A percentile compares a stretch with the other conserved stretches of the same genome.
These are phyloP conservation scores for Pythium brachiatum DNA, from an alignment of 352 stramenopile species.

Conservation along the genomic window DNA sequence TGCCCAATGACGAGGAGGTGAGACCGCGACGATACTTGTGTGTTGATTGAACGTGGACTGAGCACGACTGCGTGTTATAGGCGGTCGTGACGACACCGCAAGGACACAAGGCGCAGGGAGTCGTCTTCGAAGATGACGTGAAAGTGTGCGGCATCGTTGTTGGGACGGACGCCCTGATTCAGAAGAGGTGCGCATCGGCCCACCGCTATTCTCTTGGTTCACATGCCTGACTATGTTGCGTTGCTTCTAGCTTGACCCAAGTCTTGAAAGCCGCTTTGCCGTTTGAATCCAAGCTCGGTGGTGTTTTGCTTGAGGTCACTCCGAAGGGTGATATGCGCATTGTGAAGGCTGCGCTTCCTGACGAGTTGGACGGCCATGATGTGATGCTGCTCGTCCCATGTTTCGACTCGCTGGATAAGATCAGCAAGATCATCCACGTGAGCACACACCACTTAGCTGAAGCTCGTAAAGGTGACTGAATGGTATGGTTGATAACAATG, in stretches of 20 bases:
- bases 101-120: constrained; percentile 67
- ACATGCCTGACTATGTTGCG: not conserved
- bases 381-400: constrained; percentile 69
- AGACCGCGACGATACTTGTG: not conserved
- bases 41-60: not conserved
- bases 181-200: constrained; percentile 27
- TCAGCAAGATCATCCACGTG: constrained; percentile 78
- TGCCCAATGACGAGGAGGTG: constrained; percentile 82
- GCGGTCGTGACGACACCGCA: constrained; percentile 71
- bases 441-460: constrained; percentile 1
- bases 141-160: constrained; percentile 76
- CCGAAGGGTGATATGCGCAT: constrained; percentile 33
- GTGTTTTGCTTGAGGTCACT: constrained; percentile 52
- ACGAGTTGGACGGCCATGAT: constrained; percentile 63
- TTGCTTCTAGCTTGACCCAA: constrained; percentile 1
- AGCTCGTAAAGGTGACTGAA: too few species aligned
- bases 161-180: constrained; percentile 40
- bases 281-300: constrained; percentile 61
- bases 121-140: constrained; percentile 75
- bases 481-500: not conserved
- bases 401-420: constrained; percentile 55
- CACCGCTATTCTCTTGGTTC: not conserved
- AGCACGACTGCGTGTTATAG: constrained; percentile 19
- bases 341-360: constrained; percentile 47
- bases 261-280: constrained; percentile 57